Evolutionary conservation across 768 basidiomycete genomes (phyloP).

Genomic region (Rhodotorula kratochvilovae): DNA sequence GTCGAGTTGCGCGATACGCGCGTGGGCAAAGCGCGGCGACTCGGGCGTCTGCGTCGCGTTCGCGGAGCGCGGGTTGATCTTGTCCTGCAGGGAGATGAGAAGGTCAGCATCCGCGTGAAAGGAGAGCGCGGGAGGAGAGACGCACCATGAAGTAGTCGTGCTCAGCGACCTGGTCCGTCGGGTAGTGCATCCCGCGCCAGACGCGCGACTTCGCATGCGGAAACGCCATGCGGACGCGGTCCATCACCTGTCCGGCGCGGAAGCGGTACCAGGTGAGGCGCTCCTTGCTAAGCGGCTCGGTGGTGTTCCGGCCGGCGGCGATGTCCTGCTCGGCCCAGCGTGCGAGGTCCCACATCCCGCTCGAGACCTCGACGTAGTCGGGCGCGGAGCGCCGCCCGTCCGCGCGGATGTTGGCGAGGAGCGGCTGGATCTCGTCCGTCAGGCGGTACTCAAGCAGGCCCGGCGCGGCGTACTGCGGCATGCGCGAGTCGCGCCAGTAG

Average conservation of each 20-base stretch:
- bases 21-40: conserved; percentile 35
- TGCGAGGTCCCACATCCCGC: conserved; percentile 42
- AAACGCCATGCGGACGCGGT: conserved; percentile 32
- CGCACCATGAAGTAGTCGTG: conserved; percentile 43
- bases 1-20: conserved; percentile 41
- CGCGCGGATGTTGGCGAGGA: conserved; percentile 37
- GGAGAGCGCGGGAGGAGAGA: background rate
- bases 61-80: conserved; percentile 23
- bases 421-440: conserved; percentile 30
- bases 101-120: background rate
- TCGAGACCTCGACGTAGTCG: conserved; percentile 42
- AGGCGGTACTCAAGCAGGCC: conserved; percentile 43
- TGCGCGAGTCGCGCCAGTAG: conserved; percentile 37
- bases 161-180: conserved; percentile 40
- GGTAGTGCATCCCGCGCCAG: conserved; percentile 38
- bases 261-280: conserved; percentile 40
- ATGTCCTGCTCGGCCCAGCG: conserved; percentile 42
- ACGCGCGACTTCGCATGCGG: conserved; percentile 37
- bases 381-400: conserved; percentile 39
- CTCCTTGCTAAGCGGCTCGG: conserved; percentile 30
- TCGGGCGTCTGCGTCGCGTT: conserved; percentile 3
- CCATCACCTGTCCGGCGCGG: conserved; percentile 33
- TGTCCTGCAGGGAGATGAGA: conserved; percentile 22
- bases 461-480: conserved; percentile 39
- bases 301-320: conserved; percentile 13